These are phyloP conservation scores for Penicillium dipodomyicola DNA, from an alignment of 495 filamentous ascomycete species.

Conservation along the genomic window DNA sequence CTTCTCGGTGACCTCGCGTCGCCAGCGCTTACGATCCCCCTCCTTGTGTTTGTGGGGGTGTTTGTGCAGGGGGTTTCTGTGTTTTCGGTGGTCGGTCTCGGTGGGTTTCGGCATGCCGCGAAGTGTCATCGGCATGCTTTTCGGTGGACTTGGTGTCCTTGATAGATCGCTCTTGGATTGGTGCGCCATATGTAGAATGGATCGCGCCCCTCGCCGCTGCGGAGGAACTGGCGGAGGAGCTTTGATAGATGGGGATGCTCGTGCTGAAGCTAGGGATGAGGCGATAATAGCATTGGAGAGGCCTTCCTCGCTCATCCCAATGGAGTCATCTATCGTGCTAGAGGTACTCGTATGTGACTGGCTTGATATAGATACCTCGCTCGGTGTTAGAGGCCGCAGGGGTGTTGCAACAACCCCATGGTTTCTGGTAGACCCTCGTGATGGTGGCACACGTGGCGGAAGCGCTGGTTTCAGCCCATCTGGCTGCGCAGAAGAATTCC, in stretches of 20 bases:
- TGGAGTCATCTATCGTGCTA: conserved; percentile 25
- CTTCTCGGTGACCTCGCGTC: conserved; percentile 67
- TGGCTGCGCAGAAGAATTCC: conserved; percentile 13
- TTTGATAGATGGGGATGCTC: conserved; percentile 53
- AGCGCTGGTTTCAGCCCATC: conserved; percentile 26
- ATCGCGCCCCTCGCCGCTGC: conserved; percentile 49
- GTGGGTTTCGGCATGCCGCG: conserved; percentile 59
- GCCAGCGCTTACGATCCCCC: conserved; percentile 81
- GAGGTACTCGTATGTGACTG: conserved; percentile 31
- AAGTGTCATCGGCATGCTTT: conserved; percentile 69
- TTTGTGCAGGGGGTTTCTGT: conserved; percentile 56
- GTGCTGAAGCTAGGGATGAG: conserved; percentile 74
- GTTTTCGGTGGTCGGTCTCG: conserved; percentile 52
- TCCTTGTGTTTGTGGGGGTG: conserved; percentile 86
- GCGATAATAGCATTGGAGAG: conserved; percentile 80
- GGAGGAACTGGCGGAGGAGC: conserved; percentile 43
- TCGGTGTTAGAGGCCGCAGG: conserved; percentile 26
- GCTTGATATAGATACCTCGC: conserved; percentile 29
- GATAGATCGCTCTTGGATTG: conserved; percentile 36
- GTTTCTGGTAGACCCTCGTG: conserved; percentile 16
- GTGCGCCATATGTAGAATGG: conserved; percentile 38
- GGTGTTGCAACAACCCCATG: conserved; percentile 14
- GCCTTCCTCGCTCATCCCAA: conserved; percentile 46
- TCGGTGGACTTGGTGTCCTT: conserved; percentile 55
- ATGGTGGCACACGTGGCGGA: conserved; percentile 29